Evolutionary conservation across 106 monocot genomes (phyloP), one percentile per base, ranked within the genome.

Genomic region (Dioscorea zingiberensis): DNA sequence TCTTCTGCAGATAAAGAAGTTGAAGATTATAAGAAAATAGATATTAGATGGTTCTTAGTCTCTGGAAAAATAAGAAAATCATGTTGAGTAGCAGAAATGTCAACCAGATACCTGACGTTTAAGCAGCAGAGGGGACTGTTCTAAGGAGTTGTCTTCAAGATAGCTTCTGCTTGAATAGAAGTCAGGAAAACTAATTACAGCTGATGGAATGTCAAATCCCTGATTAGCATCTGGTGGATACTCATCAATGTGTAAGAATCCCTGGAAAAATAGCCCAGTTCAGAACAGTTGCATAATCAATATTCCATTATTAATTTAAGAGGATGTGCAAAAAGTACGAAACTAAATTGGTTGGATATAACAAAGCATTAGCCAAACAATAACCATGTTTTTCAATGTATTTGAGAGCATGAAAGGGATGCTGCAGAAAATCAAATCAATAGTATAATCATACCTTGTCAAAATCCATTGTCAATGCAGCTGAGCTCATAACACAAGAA

Each of bases 151-250:
- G 24, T 69, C 68, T 25, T 76, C 59, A 47, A 67, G 58, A 72
- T 88, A 88, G 21, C 59, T 81, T 74, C 71, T 58, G 59, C 69
- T 83, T 69, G 78, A 83, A 64, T 69, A 58, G 26, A 84, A 83
- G 14, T 81, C 70, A 54, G 95, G 91, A 77, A 86, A 97, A 71
- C 72, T 84, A 62, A 97, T 72, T 64, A 92, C 27, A 65, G 95
- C 95, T 48, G 95, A 83, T 47, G 95, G 91, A 77, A 97, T 91
- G 74, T 97, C 95, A 71, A 97, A 97, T 57, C 95, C 95, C 68
- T 97, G 95, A 83, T 97, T 91, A 47, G 95, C 95, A 82, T 97
- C 95, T 17, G 95, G 95, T 71, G 95, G 95, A 71, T 97, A 97
- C 71, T 97, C 95, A 66, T 97, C 88, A 30, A 97, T 88, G 58